Evolutionary conservation across 257 asterid genomes (phyloP), one percentile per base, ranked within the genome.

Genomic region (Gentiana dahurica): DNA sequence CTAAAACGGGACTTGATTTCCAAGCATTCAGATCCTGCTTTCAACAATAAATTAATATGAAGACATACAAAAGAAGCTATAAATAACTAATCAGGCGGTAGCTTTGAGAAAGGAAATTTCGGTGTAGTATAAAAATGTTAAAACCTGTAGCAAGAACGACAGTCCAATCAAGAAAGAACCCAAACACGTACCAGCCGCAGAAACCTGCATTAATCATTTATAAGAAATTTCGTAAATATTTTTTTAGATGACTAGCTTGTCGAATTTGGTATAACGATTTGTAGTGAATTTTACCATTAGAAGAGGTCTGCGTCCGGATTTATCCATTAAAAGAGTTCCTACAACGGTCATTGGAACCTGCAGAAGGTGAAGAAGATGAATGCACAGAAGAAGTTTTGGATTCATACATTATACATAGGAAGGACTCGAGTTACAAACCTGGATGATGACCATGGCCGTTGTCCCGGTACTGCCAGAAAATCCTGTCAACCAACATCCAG

Each of bases 381-480:
- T 5, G 32, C 37, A 38, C 36, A 2, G 8, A 49, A 9, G 8
- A 24, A 49, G 50, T 47, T 7, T 3, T 51, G 54, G 9, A 15
- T 24, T 24, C 24, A 24, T 24, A 24, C 24, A 24, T 24, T 24
- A 24, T 38, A 34, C 47, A 63, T 5, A 6, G 34, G 34, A 41
- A 41, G 46, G 46, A 41, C 8, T 41, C 46, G 50, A 65, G 61
- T 58, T 7, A 39, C 55, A 48, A 51, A 81, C 95, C 87, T 90
- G 95, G 67, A 90, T 75, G 66, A 81, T 61, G 38, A 79, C 98
- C 98, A 90, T 90, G 5, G 94, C 84, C 38, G 78, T 81, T 51
- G 87, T 80, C 58, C 98, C 96, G 6, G 78, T 74, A 63, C 74
- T 77, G 59, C 77, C 55, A 4, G 98, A 84, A 45, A 73, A 79